Evolutionary conservation across 495 filamentous ascomycete genomes (phyloP).

Genomic region (Darksidea phi): DNA sequence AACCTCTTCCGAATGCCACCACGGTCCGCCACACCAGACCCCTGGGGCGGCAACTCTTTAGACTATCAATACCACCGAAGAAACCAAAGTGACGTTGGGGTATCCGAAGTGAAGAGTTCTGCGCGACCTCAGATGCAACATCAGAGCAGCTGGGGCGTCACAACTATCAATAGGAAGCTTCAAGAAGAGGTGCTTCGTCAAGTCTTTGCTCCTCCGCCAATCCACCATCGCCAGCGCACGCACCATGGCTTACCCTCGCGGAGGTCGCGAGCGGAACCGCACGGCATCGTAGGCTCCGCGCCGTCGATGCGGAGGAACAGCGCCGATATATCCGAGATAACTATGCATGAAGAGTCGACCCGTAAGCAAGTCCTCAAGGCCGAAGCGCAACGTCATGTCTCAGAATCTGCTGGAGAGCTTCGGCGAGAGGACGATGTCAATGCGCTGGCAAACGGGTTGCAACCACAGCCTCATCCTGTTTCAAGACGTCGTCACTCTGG

Average conservation of each 20-base stretch:
- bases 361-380: slow-evolving; percentile 34
- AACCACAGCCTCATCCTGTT: slow-evolving; percentile 13
- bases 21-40: slow-evolving; percentile 34
- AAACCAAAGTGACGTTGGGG: slow-evolving; percentile 33
- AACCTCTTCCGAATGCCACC: slow-evolving; percentile 61
- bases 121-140: slow-evolving; percentile 45
- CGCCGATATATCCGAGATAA: slow-evolving; percentile 22
- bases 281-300: slow-evolving; percentile 30
- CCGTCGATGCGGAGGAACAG: slow-evolving; percentile 32
- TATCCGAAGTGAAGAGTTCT: slow-evolving; percentile 12
- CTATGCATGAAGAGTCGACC: slow-evolving; percentile 25
- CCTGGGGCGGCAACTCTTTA: slow-evolving; percentile 24
- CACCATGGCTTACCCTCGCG: slow-evolving; percentile 54
- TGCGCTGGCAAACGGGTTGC: background rate
- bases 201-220: slow-evolving; percentile 82
- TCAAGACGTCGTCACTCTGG: slow-evolving; percentile 71
- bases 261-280: slow-evolving; percentile 21
- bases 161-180: slow-evolving; percentile 82
- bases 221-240: slow-evolving; percentile 63
- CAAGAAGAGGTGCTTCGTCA: slow-evolving; percentile 92
- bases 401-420: background rate
- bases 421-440: background rate
- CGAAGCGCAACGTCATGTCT: slow-evolving; percentile 27
- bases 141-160: slow-evolving; percentile 86
- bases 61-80: slow-evolving; percentile 31